These are phyloP conservation scores for Letharia lupina DNA, from an alignment of 495 filamentous ascomycete genomes.

Conservation along the genomic window DNA sequence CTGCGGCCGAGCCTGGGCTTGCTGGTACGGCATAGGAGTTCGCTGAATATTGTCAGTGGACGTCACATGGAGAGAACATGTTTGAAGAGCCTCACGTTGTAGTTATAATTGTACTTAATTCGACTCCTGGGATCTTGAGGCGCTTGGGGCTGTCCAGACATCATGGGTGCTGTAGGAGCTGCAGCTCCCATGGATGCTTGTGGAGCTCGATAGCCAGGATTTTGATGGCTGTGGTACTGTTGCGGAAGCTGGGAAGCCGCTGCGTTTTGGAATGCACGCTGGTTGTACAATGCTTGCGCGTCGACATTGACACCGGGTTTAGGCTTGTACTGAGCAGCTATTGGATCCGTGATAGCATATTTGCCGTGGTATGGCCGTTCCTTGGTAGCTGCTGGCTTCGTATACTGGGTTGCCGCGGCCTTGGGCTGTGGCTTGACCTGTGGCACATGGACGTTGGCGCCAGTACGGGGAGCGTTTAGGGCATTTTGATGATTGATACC, in stretches of 20 bases:
- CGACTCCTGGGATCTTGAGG: constrained; percentile 8
- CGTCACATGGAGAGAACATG: not conserved
- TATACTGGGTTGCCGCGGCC: not conserved
- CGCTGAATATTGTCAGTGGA: constrained; percentile 6
- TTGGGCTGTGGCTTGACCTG: constrained; percentile 14
- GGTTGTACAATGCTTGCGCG: constrained; percentile 20
- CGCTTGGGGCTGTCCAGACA: constrained; percentile 9
- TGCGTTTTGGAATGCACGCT: constrained; percentile 19
- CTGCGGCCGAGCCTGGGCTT: not conserved
- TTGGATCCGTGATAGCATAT: constrained; percentile 26
- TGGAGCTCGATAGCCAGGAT: constrained; percentile 19
- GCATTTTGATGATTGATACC: constrained; percentile 24
- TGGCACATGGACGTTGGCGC: constrained; percentile 14
- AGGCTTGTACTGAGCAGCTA: constrained; percentile 18
- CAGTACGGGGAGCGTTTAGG: constrained; percentile 18
- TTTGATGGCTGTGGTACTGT: constrained; percentile 14
- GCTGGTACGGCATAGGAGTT: constrained; percentile 8
- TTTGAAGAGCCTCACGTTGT: not conserved
- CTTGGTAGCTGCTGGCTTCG: constrained; percentile 15
- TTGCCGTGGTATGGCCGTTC: constrained; percentile 27
- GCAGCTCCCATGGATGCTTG: constrained; percentile 20
- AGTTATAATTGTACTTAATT: constrained; percentile 9
- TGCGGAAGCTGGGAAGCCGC: constrained; percentile 14
- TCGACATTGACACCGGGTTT: constrained; percentile 19
- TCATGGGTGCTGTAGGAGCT: constrained; percentile 22